Percentiles rank a stretch among this genome's conserved stretches.
phyloP scores from a whole-genome alignment of 208 protist genomes.

The Vickermania spadyakhi region DNA sequence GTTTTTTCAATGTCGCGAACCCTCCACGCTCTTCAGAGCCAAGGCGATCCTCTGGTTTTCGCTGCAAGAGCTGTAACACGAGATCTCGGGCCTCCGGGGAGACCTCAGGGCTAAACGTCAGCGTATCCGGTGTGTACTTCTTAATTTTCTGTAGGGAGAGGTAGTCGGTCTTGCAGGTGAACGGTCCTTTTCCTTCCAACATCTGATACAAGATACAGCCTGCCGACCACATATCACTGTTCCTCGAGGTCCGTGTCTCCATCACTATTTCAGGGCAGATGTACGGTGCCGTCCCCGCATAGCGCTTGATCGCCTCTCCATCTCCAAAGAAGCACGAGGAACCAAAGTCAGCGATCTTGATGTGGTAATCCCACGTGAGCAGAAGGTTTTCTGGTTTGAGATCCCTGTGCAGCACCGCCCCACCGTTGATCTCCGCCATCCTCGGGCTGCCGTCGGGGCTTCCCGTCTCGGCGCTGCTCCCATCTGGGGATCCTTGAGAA shows the following conservation, averaged over 20 bases:
- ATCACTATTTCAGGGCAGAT: slow-evolving; percentile 83
- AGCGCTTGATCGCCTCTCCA: slow-evolving; percentile 37
- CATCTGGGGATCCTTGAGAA: neutral
- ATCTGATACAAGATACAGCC: slow-evolving; percentile 96
- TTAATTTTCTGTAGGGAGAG: slow-evolving; percentile 57
- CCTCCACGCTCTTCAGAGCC: slow-evolving; percentile 53
- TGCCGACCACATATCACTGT: slow-evolving; percentile 97
- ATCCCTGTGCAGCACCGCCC: slow-evolving; percentile 73
- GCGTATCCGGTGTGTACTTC: slow-evolving; percentile 11
- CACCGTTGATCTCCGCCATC: slow-evolving; percentile 6
- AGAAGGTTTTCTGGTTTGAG: slow-evolving; percentile 84
- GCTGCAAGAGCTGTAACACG: slow-evolving; percentile 60
- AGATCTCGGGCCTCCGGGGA: slow-evolving; percentile 52
- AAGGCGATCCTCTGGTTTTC: slow-evolving; percentile 54
- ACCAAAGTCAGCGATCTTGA: slow-evolving; percentile 70
- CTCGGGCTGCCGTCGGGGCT: neutral
- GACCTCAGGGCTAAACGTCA: slow-evolving; percentile 22
- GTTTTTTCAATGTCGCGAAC: slow-evolving; percentile 68
- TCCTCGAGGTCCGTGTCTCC: slow-evolving; percentile 59
- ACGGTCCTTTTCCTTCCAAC: slow-evolving; percentile 35
- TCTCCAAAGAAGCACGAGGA: slow-evolving; percentile 68
- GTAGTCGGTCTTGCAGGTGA: slow-evolving; percentile 41
- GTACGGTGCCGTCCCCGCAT: slow-evolving; percentile 66
- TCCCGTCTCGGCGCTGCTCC: neutral
- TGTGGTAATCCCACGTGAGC: slow-evolving; percentile 53